Percentiles rank a stretch among this genome's conserved stretches.
These are phyloP conservation scores for Avena sativa DNA, from an alignment of 176 grass and related monocot genomes.

Conservation along the genomic window DNA sequence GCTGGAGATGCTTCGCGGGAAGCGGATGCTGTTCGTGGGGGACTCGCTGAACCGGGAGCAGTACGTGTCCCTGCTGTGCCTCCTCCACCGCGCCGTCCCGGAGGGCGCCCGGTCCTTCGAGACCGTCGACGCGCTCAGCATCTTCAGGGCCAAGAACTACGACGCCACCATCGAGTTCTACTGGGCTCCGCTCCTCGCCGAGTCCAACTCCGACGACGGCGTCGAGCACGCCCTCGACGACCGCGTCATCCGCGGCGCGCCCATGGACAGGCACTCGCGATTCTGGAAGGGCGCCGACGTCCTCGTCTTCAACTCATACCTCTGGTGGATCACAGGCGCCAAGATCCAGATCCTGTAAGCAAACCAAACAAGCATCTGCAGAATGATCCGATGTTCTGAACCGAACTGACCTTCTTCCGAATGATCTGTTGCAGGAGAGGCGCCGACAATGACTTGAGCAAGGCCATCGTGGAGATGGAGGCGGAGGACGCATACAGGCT, in stretches of 20 bases:
- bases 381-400: too few relatives aligned
- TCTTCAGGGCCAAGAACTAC: slow-evolving; percentile 63
- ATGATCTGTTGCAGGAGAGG: slow-evolving; percentile 44
- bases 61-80: slow-evolving; percentile 64
- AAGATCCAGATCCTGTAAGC: slow-evolving; percentile 67
- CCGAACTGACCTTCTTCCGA: too few relatives aligned
- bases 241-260: slow-evolving; percentile 54
- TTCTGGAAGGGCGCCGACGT: slow-evolving; percentile 71
- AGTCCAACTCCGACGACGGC: slow-evolving; percentile 65
- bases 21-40: slow-evolving; percentile 75
- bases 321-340: slow-evolving; percentile 58
- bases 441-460: slow-evolving; percentile 53
- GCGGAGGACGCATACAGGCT: slow-evolving; percentile 51
- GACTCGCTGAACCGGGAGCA: slow-evolving; percentile 71
- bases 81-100: slow-evolving; percentile 66
- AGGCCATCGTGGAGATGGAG: slow-evolving; percentile 66
- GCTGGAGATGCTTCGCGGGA: slow-evolving; percentile 73
- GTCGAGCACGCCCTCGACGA: slow-evolving; percentile 44
- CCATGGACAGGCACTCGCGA: slow-evolving; percentile 55
- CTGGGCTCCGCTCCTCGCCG: slow-evolving; percentile 71
- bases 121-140: slow-evolving; percentile 54
- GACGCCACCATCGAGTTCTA: slow-evolving; percentile 79
- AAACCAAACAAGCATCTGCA: neutral
- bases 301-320: slow-evolving; percentile 77
- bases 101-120: slow-evolving; percentile 61